phyloP scores from a whole-genome alignment of 257 asterid genomes.

The Forsythia viridissima region DNA sequence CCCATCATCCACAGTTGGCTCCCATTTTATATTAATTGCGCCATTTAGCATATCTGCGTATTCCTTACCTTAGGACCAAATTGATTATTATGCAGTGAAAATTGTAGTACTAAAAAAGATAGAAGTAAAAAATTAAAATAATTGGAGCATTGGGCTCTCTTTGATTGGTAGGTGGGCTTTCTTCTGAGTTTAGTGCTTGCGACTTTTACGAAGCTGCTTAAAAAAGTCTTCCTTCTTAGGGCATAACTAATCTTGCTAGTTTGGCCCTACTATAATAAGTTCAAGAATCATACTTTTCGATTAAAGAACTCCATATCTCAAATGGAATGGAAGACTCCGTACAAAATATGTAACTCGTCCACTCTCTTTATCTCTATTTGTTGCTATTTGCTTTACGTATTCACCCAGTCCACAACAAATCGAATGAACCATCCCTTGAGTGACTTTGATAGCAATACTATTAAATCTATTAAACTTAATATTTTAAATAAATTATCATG shows the following conservation, averaged over 20 bases:
- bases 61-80: background rate
- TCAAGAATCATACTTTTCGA: background rate
- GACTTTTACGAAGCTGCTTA: background rate
- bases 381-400: background rate
- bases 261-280: background rate
- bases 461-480: too few species aligned
- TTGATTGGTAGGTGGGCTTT: background rate
- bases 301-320: background rate
- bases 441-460: background rate
- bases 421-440: background rate
- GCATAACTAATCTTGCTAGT: background rate
- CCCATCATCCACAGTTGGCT: background rate
- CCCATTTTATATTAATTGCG: background rate
- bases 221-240: background rate
- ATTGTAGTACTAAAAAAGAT: background rate
- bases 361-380: background rate
- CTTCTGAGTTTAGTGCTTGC: background rate
- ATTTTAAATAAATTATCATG: too few species aligned
- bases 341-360: background rate
- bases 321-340: background rate
- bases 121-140: background rate
- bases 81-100: background rate
- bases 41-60: background rate
- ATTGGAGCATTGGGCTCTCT: background rate
- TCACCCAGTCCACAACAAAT: background rate